Conservation (phyloP, 306 rosid species). For the Clitoria ternatea region DNA sequence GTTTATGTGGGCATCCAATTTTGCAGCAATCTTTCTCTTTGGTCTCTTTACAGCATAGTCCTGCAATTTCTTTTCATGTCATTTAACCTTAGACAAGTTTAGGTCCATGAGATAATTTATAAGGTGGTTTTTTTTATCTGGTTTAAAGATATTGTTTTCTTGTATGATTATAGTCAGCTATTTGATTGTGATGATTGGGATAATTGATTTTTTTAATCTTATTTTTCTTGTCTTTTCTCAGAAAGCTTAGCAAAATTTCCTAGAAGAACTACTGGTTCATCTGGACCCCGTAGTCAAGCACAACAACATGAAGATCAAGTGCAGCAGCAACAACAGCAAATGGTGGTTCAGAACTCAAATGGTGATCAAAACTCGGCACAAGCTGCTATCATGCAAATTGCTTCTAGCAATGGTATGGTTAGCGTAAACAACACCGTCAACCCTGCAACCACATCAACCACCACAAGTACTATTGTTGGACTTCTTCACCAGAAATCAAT, state of each 20-base stretch:
- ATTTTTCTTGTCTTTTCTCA: constrained; percentile 28
- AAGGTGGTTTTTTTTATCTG: background rate
- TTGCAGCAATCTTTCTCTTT: background rate
- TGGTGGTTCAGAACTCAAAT: constrained; percentile 48
- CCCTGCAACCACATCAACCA: constrained; percentile 66
- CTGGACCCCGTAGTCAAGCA: constrained; percentile 64
- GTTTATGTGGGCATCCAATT: background rate
- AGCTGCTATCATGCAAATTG: constrained; percentile 57
- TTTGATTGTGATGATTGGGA: constrained; percentile 21
- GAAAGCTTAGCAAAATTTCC: constrained; percentile 95
- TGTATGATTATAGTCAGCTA: background rate
- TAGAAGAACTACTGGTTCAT: constrained; percentile 59
- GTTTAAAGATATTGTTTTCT: background rate
- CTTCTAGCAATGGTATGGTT: constrained; percentile 71
- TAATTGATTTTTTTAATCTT: background rate
- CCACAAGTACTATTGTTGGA: constrained; percentile 91
- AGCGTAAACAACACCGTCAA: constrained; percentile 61
- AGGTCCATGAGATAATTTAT: background rate
- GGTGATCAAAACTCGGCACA: constrained; percentile 58
- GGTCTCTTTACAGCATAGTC: background rate
- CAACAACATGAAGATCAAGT: constrained; percentile 67
- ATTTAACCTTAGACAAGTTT: background rate
- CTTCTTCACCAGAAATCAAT: constrained; percentile 95
- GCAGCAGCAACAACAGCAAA: constrained; percentile 55
- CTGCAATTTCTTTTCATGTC: background rate